These are phyloP conservation scores for Obba rivulosa DNA, from an alignment of 768 basidiomycete species.

Conservation along the genomic window DNA sequence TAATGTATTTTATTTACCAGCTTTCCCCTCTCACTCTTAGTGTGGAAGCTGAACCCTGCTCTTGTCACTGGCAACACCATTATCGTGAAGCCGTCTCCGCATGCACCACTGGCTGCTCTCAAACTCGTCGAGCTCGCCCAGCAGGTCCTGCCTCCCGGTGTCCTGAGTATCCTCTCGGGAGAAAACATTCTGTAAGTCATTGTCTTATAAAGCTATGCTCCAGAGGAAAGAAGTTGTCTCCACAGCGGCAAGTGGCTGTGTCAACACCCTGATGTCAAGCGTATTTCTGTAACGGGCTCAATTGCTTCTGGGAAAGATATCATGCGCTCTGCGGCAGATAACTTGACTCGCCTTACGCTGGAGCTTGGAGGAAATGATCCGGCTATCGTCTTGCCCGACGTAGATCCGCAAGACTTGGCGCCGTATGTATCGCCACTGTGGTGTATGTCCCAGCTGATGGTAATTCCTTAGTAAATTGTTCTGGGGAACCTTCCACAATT, in stretches of 20 bases:
- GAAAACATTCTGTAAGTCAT: conserved; percentile 7
- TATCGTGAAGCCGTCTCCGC: conserved; percentile 8
- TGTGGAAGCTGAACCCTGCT: conserved; percentile 6
- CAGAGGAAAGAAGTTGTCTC: background rate
- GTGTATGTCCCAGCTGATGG: no score
- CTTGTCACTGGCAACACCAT: conserved; percentile 7
- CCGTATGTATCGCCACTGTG: conserved; percentile 3
- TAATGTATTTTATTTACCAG: background rate
- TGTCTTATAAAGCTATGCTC: no score
- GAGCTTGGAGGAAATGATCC: conserved; percentile 13
- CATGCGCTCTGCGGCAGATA: conserved; percentile 2
- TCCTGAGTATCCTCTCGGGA: conserved; percentile 7
- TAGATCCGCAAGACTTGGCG: conserved; percentile 5
- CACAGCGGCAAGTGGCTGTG: conserved; percentile 9
- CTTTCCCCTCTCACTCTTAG: conserved; percentile 4
- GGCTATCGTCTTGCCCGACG: conserved; percentile 8
- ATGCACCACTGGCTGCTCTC: conserved; percentile 1
- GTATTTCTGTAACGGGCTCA: conserved; percentile 10
- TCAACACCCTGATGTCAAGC: conserved; percentile 4
- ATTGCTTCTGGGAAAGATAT: conserved; percentile 3
- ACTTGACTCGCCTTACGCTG: conserved; percentile 8
- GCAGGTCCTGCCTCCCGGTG: conserved; percentile 9
- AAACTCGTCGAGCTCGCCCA: conserved; percentile 10
- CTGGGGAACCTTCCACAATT: background rate
- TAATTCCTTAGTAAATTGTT: no score